Conservation (phyloP, 73 alveolate species). For the Paramecium sexaurelia region DNA sequence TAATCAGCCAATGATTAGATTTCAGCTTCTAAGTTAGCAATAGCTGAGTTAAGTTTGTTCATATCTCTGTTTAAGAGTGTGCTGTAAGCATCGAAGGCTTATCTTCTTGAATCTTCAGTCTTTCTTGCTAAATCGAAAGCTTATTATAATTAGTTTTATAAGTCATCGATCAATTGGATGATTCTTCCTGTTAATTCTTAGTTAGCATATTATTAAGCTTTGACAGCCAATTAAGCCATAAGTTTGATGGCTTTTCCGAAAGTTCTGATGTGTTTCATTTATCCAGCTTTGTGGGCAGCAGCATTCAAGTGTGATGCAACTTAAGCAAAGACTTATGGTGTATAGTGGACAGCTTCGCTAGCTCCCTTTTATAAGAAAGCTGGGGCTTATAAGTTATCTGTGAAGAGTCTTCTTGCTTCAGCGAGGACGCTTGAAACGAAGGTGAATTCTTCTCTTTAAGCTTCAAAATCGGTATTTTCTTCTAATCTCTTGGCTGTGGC, state of each 20-base stretch:
- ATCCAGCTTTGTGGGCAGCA: slow-evolving; percentile 67
- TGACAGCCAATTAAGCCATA: slow-evolving; percentile 52
- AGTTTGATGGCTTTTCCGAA: slow-evolving; percentile 67
- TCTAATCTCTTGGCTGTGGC: slow-evolving; percentile 37
- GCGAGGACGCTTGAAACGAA: slow-evolving; percentile 67
- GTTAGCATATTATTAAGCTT: slow-evolving; percentile 50
- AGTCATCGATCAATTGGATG: slow-evolving; percentile 55
- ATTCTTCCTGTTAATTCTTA: slow-evolving; percentile 59
- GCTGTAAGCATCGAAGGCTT: slow-evolving; percentile 19
- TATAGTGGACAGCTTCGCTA: neutral
- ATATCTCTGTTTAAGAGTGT: slow-evolving; percentile 44
- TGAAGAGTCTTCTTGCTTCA: slow-evolving; percentile 71
- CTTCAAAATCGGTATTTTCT: neutral
- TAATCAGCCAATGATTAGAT: slow-evolving; percentile 46
- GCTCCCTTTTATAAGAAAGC: slow-evolving; percentile 45
- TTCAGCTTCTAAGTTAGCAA: slow-evolving; percentile 70
- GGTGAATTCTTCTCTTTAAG: slow-evolving; percentile 58
- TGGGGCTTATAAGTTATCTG: slow-evolving; percentile 65
- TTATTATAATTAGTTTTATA: slow-evolving; percentile 56
- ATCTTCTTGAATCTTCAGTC: slow-evolving; percentile 36
- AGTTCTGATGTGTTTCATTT: slow-evolving; percentile 66
- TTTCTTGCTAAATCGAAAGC: slow-evolving; percentile 66
- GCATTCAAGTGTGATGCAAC: slow-evolving; percentile 57
- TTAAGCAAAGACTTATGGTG: slow-evolving; percentile 62
- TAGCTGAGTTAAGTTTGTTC: slow-evolving; percentile 62